phyloP scores from a whole-genome alignment of 345 rosid species.

The Litchi chinensis region DNA sequence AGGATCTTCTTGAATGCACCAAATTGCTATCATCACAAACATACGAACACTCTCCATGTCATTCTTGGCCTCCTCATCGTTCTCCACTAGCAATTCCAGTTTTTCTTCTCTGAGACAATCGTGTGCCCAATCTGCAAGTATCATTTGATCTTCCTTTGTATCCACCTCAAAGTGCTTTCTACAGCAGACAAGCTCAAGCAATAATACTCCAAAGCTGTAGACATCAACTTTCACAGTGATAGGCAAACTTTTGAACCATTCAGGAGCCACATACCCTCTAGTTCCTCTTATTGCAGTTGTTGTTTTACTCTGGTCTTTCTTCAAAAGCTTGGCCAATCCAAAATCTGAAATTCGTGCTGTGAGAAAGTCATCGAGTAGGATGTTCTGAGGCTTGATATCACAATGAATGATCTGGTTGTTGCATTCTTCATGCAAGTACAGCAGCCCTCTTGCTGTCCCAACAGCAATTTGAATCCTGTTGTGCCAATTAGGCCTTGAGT shows the following conservation, averaged over 20 bases:
- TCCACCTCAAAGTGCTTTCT: neutral
- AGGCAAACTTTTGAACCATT: slow-evolving; percentile 19
- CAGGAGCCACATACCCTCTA: slow-evolving; percentile 22
- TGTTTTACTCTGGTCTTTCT: slow-evolving; percentile 8
- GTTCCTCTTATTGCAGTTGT: slow-evolving; percentile 20
- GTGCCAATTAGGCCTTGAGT: slow-evolving; percentile 21
- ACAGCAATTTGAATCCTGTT: slow-evolving; percentile 18
- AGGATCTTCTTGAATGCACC: slow-evolving; percentile 22
- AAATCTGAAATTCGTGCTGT: slow-evolving; percentile 28
- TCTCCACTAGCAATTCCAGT: slow-evolving; percentile 2
- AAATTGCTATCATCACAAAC: slow-evolving; percentile 16
- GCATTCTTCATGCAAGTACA: slow-evolving; percentile 31
- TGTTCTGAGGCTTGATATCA: slow-evolving; percentile 34
- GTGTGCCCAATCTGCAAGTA: slow-evolving; percentile 10
- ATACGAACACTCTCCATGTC: neutral
- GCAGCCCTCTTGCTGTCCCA: slow-evolving; percentile 19
- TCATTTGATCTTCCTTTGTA: slow-evolving; percentile 9
- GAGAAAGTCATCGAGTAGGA: slow-evolving; percentile 22
- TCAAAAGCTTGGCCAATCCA: slow-evolving; percentile 25
- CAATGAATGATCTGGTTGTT: slow-evolving; percentile 26
- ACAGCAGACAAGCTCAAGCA: neutral
- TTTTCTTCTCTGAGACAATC: slow-evolving; percentile 26
- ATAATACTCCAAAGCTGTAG: slow-evolving; percentile 8
- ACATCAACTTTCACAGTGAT: slow-evolving; percentile 14
- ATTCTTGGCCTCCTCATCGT: slow-evolving; percentile 21